phyloP scores from a whole-genome alignment of 495 filamentous ascomycete genomes.

The Amorphotheca resinae region DNA sequence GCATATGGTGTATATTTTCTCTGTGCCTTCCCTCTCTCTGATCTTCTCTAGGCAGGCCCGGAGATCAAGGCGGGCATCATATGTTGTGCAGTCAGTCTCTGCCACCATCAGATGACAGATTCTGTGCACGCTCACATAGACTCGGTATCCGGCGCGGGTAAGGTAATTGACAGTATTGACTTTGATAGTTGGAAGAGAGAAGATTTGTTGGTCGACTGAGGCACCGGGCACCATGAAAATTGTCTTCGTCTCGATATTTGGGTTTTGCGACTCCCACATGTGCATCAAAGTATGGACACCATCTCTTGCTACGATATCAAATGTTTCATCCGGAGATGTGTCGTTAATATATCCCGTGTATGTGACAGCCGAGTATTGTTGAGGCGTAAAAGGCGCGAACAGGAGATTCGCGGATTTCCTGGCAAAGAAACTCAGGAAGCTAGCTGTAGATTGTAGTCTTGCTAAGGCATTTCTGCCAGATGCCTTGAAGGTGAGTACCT shows the following conservation, averaged over 20 bases:
- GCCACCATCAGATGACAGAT: constrained; percentile 43
- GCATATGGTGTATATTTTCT: constrained; percentile 43
- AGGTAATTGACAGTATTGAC: constrained; percentile 57
- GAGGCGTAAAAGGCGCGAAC: constrained; percentile 39
- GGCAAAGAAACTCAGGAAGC: constrained; percentile 45
- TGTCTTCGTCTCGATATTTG: constrained; percentile 27
- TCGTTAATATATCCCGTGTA: constrained; percentile 35
- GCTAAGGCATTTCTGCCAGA: constrained; percentile 33
- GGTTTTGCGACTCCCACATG: constrained; percentile 37
- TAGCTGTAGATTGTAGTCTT: constrained; percentile 30
- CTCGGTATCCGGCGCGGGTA: constrained; percentile 42
- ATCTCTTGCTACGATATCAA: constrained; percentile 35
- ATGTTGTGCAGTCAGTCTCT: constrained; percentile 43
- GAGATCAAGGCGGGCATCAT: constrained; percentile 50
- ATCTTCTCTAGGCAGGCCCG: constrained; percentile 44
- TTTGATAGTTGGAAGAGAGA: constrained; percentile 49
- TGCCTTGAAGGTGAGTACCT: constrained; percentile 42
- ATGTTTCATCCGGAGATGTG: constrained; percentile 26
- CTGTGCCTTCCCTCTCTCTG: constrained; percentile 24
- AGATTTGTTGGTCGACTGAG: constrained; percentile 51
- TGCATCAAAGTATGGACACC: constrained; percentile 40
- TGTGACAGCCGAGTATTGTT: constrained; percentile 40
- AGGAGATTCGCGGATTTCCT: constrained; percentile 40
- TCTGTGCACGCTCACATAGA: constrained; percentile 47
- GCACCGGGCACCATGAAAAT: constrained; percentile 51